Evolutionary conservation across 192 early-diverging fungal genomes (phyloP), one percentile per base, ranked within the genome.

Genomic region (Backusella westeae): DNA sequence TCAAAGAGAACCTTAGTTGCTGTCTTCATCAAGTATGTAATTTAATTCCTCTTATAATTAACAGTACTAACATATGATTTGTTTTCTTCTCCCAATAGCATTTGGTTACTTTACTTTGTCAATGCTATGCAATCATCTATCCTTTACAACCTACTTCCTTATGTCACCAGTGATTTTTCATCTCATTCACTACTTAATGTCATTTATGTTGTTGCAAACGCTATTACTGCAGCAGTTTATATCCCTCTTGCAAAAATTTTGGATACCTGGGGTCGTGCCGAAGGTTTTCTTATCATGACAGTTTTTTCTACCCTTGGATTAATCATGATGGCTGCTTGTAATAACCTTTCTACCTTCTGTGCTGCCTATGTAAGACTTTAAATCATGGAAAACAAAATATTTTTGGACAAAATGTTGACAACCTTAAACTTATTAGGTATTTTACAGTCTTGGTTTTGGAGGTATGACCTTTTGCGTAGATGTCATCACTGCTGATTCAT

Each of bases 231-330:
- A 5, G 69, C 69, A 12, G 69, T 70, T 4, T 70, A 70, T 32
- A 34, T 70, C 4, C 69, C 69, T 5, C 41, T 70, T 23, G 69
- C 69, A 36, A 70, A 70, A 42, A 42, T 70, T 12, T 5, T 70
- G 69, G 69, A 70, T 42, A 9, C 36, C 9, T 70, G 69, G 69
- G 69, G 69, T 4, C 69, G 69, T 41, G 69, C 69, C 2, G 69
- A 70, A 70, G 69, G 69, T 32, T 70, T 70, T 15, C 69, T 70
- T 42, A 34, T 70, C 29, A 70, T 70, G 69, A 70, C 69, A 23
- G 2, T 70, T 23, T 70, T 70, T 34, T 34, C 69, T 6, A 70
- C 69, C 6, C 29, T 70, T 23, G 69, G 69, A 1, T 36, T 70
- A 34, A 14, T 70, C n/a, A 23, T 70, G 19, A 70, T 70, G 69